Conservation (phyloP, 371 early-diverging fungal genomes). For the Mucor velutinosus region DNA sequence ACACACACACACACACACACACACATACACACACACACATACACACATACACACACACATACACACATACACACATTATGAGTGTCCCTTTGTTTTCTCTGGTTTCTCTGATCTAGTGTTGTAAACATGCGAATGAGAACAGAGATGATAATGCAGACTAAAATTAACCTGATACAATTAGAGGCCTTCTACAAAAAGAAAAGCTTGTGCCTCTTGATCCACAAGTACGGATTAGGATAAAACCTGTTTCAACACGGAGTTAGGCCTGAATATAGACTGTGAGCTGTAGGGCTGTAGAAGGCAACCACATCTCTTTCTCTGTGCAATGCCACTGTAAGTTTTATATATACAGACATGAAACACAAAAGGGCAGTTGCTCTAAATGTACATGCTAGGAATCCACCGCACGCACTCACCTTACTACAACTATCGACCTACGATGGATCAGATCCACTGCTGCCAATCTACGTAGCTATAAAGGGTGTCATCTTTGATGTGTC, state of each 20-base stretch:
- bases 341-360: background rate
- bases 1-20: too few species aligned
- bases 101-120: background rate
- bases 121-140: background rate
- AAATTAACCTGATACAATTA: background rate
- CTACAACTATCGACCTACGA: background rate
- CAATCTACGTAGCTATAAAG: background rate
- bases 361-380: background rate
- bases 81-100: background rate
- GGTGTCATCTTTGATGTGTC: background rate
- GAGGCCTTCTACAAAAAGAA: background rate
- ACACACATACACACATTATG: background rate
- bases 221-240: background rate
- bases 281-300: background rate
- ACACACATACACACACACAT: too few species aligned
- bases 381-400: background rate
- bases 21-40: too few species aligned
- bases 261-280: background rate
- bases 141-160: background rate
- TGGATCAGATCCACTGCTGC: background rate
- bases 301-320: background rate
- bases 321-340: background rate
- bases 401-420: background rate
- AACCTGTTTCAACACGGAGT: background rate
- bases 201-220: background rate